Evolutionary conservation across 106 monocot species (phyloP).

Genomic region (Apostasia shenzhenica): DNA sequence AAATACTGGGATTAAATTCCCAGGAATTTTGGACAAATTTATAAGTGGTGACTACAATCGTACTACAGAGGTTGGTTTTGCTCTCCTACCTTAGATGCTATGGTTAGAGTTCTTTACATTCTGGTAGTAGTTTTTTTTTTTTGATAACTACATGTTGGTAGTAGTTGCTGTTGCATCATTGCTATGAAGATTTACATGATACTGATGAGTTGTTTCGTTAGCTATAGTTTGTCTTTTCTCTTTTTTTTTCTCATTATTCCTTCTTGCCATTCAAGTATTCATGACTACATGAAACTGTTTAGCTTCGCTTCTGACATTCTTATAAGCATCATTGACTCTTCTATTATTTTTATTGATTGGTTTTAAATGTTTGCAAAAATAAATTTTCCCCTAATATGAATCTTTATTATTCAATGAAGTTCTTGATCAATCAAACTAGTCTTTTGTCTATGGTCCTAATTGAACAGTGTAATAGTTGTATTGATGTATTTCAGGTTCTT

Average conservation of each 20-base stretch:
- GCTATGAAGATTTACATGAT: background rate
- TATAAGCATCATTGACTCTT: too few relatives aligned
- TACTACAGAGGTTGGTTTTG: constrained; percentile 38
- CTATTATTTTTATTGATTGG: too few relatives aligned
- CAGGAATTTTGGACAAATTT: constrained; percentile 44
- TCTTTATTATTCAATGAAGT: too few relatives aligned
- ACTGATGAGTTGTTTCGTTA: background rate
- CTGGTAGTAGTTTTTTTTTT: background rate
- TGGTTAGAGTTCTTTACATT: too few relatives aligned
- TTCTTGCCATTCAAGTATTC: background rate
- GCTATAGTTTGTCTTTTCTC: background rate
- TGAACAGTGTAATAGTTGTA: background rate
- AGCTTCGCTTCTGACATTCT: too few relatives aligned
- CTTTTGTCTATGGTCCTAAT: too few relatives aligned
- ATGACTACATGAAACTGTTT: too few relatives aligned
- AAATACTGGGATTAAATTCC: constrained; percentile 88
- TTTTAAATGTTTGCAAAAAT: too few relatives aligned
- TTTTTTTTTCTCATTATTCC: background rate
- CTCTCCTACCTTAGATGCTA: background rate
- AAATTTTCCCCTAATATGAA: too few relatives aligned
- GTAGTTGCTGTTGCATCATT: background rate
- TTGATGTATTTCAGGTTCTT: constrained; percentile 67
- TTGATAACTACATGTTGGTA: background rate
- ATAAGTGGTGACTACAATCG: constrained; percentile 29
- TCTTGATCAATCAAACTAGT: too few relatives aligned